Evolutionary conservation across 192 early-diverging fungal species (phyloP), one percentile per base, ranked within the genome.

Genomic region (Coemansia sp.): DNA sequence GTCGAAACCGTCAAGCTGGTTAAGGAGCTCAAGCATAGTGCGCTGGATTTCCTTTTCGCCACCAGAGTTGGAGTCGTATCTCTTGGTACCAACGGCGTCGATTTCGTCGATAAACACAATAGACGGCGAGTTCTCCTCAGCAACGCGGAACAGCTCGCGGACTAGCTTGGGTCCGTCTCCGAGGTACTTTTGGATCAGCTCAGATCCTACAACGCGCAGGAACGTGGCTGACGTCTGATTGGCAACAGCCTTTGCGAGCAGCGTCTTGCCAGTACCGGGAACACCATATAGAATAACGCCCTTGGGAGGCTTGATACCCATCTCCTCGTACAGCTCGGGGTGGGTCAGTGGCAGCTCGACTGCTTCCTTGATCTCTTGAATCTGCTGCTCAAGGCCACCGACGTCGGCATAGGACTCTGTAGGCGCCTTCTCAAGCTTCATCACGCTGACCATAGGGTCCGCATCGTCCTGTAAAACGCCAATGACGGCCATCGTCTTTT

Each of bases 31-130:
- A 69, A 99, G 83, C 91, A 99, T 92, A 34, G 93, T 99, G 70
- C 97, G 88, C 80, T 99, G 97, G 56, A 99, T 95, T 75, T 99
- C 97, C 31, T 93, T 84, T 64, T 98, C 97, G 63, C 93, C 97
- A 37, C 96, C 94, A 8, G 95, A 94, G 53, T 89, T 93, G 20
- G 94, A 94, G 38, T 96, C 95, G 69, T 95, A 96, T 83, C 93
- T 91, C 83, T 99, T 99, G 33, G 96, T 99, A 56, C 94, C 97
- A 45, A 99, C 86, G 16, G 97, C 97, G 70, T 99, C 97, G 66
- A 99, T 96, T 84, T 99, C 97, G 75, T 99, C 97, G 78, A 99
- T 99, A 76, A 99, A 98, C 61, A 99, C 94, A 86, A 99, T 99
- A 8, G 94, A 92, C 3, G 97, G 97, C 12, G 95, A 87, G 62